A percentile compares a stretch with the other conserved stretches of the same genome.
Evolutionary conservation across 805 yeast species (phyloP).

Genomic region (Candida wancherniae): DNA sequence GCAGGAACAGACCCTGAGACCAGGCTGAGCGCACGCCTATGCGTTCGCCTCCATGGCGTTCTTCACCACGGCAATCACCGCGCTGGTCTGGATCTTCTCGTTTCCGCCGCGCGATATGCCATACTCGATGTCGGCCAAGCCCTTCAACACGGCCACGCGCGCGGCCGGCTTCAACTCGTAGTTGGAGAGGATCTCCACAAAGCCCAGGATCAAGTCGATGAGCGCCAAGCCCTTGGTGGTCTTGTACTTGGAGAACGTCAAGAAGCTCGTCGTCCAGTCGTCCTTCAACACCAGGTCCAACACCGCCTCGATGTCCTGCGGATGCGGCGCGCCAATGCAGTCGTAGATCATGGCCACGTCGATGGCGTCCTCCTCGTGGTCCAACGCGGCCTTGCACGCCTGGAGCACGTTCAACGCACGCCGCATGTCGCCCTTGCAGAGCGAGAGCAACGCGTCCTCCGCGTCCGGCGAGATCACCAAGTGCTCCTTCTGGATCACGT

Average conservation of each 20-base stretch:
- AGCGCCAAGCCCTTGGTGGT: constrained; percentile 80
- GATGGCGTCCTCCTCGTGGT: constrained; percentile 44
- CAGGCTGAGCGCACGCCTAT: too few species aligned
- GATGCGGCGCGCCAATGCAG: constrained; percentile 94
- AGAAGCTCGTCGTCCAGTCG: constrained; percentile 78
- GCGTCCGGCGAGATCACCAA: constrained; percentile 59
- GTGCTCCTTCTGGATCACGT: constrained; percentile 66
- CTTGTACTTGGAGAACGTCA: constrained; percentile 63
- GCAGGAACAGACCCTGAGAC: too few species aligned
- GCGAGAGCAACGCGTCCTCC: constrained; percentile 54
- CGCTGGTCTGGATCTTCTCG: constrained; percentile 85
- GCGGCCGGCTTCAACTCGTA: constrained; percentile 62
- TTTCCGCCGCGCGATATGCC: constrained; percentile 89
- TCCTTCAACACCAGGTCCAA: constrained; percentile 76
- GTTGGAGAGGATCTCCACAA: constrained; percentile 64
- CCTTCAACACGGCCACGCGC: constrained; percentile 59
- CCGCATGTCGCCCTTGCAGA: constrained; percentile 96
- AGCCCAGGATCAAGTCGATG: constrained; percentile 75
- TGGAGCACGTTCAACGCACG: constrained; percentile 89
- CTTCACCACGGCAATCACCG: constrained; percentile 83
- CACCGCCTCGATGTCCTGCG: constrained; percentile 71
- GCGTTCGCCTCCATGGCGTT: constrained; percentile 46
- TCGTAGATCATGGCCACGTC: constrained; percentile 78
- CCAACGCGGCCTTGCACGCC: constrained; percentile 77
- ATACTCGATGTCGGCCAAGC: constrained; percentile 84